Conservation (phyloP, 352 stramenopile species). For the Thalassiosira tumida region DNA sequence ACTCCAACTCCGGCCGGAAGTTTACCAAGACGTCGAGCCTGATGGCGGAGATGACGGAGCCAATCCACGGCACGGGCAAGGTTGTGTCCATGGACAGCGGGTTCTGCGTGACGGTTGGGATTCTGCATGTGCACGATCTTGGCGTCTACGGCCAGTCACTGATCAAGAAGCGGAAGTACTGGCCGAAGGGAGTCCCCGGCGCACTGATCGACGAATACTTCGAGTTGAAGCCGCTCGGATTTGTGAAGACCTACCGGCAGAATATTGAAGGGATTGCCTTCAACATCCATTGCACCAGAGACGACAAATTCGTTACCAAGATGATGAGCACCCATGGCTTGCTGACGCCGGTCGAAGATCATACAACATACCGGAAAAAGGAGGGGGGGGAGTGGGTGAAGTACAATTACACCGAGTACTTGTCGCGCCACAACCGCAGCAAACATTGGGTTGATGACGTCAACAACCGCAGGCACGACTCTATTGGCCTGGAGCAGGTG, state of each 20-base stretch:
- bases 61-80: conserved; percentile 48
- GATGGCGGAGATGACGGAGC: conserved; percentile 8
- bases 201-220: conserved; percentile 15
- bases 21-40: conserved; percentile 41
- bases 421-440: conserved; percentile 58
- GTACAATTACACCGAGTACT: conserved; percentile 44
- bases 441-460: conserved; percentile 70
- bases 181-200: conserved; percentile 38
- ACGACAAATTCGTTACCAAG: conserved; percentile 11
- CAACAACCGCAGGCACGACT: conserved; percentile 64
- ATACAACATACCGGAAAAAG: neutral
- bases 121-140: conserved; percentile 1
- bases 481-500: conserved; percentile 47
- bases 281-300: conserved; percentile 7
- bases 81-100: conserved; percentile 69
- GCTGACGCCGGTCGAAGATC: neutral
- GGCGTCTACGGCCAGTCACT: conserved; percentile 71
- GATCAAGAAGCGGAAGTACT: conserved; percentile 77
- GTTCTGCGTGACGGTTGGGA: conserved; percentile 56
- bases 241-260: neutral
- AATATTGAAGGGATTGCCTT: neutral
- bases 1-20: too few species aligned
- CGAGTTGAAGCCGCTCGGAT: neutral
- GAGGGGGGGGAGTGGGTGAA: neutral
- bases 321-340: conserved; percentile 24